phyloP scores from a whole-genome alignment of 2,329 filamentous ascomycete genomes.

The Helotiales sp. region DNA sequence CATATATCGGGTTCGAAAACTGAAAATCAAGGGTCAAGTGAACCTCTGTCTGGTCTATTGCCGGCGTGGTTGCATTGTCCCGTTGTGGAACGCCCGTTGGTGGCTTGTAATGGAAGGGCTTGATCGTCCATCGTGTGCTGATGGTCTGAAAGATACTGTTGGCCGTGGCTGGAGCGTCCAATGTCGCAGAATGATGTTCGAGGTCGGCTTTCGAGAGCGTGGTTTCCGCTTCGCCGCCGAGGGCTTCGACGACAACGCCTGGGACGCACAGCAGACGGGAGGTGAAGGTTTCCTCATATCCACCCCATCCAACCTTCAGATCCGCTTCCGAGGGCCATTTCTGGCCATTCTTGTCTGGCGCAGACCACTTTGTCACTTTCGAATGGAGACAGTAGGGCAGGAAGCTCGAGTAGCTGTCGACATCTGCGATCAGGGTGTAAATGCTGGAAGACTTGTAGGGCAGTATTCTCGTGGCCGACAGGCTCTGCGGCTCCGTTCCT shows the following conservation, averaged over 20 bases:
- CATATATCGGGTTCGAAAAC: conserved; percentile 88
- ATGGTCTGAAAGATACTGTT: conserved; percentile 65
- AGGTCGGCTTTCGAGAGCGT: conserved; percentile 41
- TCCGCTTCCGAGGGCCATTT: conserved; percentile 73
- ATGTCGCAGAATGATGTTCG: conserved; percentile 41
- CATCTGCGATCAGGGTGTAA: conserved; percentile 85
- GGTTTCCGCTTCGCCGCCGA: conserved; percentile 58
- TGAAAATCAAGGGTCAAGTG: conserved; percentile 75
- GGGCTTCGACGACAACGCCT: conserved; percentile 71
- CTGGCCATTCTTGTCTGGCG: conserved; percentile 45
- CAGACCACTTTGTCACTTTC: conserved; percentile 73
- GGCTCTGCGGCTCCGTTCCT: conserved; percentile 51
- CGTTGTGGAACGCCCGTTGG: conserved; percentile 38
- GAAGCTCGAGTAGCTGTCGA: conserved; percentile 81
- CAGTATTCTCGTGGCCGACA: conserved; percentile 74
- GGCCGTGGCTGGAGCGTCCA: conserved; percentile 40
- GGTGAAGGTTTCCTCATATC: conserved; percentile 80
- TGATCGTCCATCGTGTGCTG: conserved; percentile 68
- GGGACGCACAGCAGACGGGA: conserved; percentile 78
- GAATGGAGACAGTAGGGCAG: conserved; percentile 87
- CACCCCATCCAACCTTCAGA: conserved; percentile 82
- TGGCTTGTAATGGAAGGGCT: conserved; percentile 48
- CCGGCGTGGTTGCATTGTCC: conserved; percentile 25
- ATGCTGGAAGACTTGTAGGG: conserved; percentile 71
- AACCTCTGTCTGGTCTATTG: conserved; percentile 65